A percentile compares a stretch with the other conserved stretches of the same genome.
phyloP scores from a whole-genome alignment of 257 asterid genomes.

The Fraxinus cuspidata region DNA sequence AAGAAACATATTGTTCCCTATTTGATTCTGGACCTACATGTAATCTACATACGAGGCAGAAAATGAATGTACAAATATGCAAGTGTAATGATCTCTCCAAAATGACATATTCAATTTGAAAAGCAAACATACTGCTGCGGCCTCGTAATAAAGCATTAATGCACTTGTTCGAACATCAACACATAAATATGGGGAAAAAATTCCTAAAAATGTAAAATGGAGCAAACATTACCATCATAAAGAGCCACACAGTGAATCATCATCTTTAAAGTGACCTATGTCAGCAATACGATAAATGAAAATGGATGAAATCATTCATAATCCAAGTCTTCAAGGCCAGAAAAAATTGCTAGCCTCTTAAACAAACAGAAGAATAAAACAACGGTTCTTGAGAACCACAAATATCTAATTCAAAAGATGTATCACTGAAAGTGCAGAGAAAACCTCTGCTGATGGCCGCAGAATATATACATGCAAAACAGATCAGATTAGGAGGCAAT shows the following conservation, averaged over 20 bases:
- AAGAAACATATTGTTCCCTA: not conserved
- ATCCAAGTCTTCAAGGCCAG: conserved; percentile 48
- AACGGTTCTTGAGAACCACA: conserved; percentile 39
- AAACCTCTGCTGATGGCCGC: conserved; percentile 56
- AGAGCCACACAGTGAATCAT: not conserved
- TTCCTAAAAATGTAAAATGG: not conserved
- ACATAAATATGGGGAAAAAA: not conserved
- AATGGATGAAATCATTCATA: conserved; percentile 30
- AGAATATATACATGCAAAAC: conserved; percentile 62
- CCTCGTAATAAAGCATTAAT: not conserved
- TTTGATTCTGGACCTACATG: not conserved
- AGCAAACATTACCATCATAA: not conserved
- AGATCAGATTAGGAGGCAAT: conserved; percentile 40
- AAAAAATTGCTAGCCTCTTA: conserved; percentile 39
- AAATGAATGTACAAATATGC: not conserved
- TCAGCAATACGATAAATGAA: not conserved
- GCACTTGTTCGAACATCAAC: not conserved
- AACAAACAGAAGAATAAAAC: conserved; percentile 47
- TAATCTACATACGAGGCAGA: too few species aligned
- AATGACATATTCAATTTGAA: not conserved
- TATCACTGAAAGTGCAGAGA: conserved; percentile 37
- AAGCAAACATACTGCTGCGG: not conserved
- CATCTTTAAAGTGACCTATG: not conserved
- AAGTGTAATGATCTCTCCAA: not conserved
- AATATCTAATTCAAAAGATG: conserved; percentile 39